Conservation (phyloP, 2,329 filamentous ascomycete genomes). For the Bisporella sp. region DNA sequence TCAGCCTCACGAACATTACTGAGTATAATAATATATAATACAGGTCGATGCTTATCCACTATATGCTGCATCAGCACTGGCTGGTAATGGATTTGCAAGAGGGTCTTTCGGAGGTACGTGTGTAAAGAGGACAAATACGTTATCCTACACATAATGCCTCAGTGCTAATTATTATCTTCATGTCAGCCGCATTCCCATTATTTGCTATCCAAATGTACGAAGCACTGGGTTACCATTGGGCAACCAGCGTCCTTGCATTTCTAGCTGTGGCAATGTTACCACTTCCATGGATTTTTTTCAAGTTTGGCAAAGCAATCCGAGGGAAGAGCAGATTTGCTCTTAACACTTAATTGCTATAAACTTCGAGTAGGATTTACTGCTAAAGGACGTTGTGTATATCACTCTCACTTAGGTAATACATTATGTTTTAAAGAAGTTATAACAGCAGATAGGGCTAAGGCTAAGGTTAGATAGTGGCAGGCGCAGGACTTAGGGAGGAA, state of each 20-base stretch:
- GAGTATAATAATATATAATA: too few species aligned
- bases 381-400: too few species aligned
- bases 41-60: slow-evolving; percentile 48
- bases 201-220: slow-evolving; percentile 49
- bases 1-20: slow-evolving; percentile 41
- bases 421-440: too few species aligned
- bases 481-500: too few species aligned
- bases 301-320: slow-evolving; percentile 31
- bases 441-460: too few species aligned
- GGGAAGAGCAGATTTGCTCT: slow-evolving; percentile 7
- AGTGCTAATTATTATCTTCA: too few species aligned
- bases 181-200: slow-evolving; percentile 45
- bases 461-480: too few species aligned
- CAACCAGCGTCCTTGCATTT: slow-evolving; percentile 32
- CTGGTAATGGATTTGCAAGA: slow-evolving; percentile 51
- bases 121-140: too few species aligned
- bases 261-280: slow-evolving; percentile 41
- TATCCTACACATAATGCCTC: too few species aligned
- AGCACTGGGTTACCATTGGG: slow-evolving; percentile 32
- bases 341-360: too few species aligned
- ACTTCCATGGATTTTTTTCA: slow-evolving; percentile 46
- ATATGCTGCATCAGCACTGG: slow-evolving; percentile 48
- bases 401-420: too few species aligned
- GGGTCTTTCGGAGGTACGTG: slow-evolving; percentile 40
- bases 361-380: too few species aligned